Evolutionary conservation across 108 stramenopile genomes (phyloP), one percentile per base, ranked within the genome.

Genomic region (Stephanodiscus minutulus): DNA sequence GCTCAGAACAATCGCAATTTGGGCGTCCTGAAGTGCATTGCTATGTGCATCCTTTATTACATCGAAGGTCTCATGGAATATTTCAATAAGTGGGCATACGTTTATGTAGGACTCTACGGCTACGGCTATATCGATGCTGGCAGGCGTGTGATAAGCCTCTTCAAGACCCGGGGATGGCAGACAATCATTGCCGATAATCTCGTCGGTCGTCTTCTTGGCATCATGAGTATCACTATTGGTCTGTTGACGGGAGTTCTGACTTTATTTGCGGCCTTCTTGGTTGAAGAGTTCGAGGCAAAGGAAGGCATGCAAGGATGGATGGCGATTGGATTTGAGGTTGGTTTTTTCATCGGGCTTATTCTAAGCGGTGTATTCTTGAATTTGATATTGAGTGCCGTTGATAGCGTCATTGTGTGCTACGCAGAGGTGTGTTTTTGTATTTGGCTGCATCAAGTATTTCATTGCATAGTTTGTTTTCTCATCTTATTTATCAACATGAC

Each of bases 391-490:
- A 83, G 83, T 64, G 90, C 91, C 10, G 86, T 83, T 9, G 79
- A 90, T 61, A 88, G 91, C 13, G 80, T 89, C 10, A 82, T 91
- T 60, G 95, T 96, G 17, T 91, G 89, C 74, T 96, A 86, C 66
- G 91, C 92, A 5, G 90, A 96, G 65, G 75, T 85, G 11, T 37
- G 48, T 46, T 3, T 27, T 48, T 73, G n/a, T 29, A 74, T 69
- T 53, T 52, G 76, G 41, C 54, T 77, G 43, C 53, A 72, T 22
- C 64, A 61, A 47, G 13, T 11, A 13, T 44, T 17, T 44, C 43
- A 44, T 44, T 15, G 43, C 43, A 15, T 44, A 15, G 43, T 3
- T 12, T 73, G 78, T 18, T 63, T 66, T 44, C 79, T 73, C 62
- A 79, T 79, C 31, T 35, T 37, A 33, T 20, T 44, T 47, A 8